Percentiles rank a stretch among this genome's conserved stretches.
Conservation (phyloP, 75 land plant genomes). For the Chamaecyparis obtusa region DNA sequence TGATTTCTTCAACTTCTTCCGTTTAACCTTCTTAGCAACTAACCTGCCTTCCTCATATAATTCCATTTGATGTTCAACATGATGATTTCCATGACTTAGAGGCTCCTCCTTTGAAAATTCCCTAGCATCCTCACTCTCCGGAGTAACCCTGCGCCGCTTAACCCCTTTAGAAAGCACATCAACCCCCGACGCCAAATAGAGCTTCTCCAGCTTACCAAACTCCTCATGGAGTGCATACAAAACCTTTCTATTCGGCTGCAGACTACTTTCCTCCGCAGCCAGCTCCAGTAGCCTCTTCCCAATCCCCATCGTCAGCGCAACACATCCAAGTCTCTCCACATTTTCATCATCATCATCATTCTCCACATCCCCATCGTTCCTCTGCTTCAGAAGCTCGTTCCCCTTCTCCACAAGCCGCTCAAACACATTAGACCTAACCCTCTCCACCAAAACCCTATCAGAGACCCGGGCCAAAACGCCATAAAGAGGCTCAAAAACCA, state of each 20-base stretch:
- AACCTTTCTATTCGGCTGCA: conserved; percentile 77
- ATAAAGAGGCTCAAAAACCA: conserved; percentile 59
- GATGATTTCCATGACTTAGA: not conserved
- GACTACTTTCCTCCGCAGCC: conserved; percentile 63
- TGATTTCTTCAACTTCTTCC: conserved; percentile 9
- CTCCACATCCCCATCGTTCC: conserved; percentile 25
- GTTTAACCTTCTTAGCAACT: conserved; percentile 13
- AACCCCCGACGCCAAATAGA: conserved; percentile 29
- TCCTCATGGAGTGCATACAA: conserved; percentile 60
- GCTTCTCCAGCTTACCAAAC: conserved; percentile 75
- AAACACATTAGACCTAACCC: conserved; percentile 63
- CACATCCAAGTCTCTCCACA: conserved; percentile 39
- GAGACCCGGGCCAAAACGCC: conserved; percentile 26
- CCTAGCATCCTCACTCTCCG: not conserved
- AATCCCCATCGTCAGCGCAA: conserved; percentile 42
- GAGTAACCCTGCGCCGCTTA: conserved; percentile 1
- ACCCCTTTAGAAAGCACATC: not conserved
- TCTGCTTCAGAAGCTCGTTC: conserved; percentile 22
- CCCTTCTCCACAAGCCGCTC: conserved; percentile 53
- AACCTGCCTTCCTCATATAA: not conserved
- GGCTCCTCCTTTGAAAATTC: conserved; percentile 11
- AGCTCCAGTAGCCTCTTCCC: conserved; percentile 49
- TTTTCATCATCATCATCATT: conserved; percentile 22
- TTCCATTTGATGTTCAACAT: conserved; percentile 4
- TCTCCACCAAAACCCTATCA: conserved; percentile 66